phyloP scores from a whole-genome alignment of 208 protist species.

The Acanthamoeba polyphaga region DNA sequence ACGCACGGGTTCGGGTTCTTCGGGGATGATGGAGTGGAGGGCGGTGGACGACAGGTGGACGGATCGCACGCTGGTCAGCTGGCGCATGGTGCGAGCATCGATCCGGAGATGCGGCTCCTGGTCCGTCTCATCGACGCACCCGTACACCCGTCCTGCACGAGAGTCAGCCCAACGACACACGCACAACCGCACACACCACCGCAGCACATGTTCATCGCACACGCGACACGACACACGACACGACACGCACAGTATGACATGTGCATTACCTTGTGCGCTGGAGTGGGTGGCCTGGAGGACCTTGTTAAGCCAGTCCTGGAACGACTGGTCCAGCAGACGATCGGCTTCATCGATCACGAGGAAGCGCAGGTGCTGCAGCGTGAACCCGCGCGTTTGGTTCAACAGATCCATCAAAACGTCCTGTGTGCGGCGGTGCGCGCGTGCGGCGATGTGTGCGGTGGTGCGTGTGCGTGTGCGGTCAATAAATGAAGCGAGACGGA shows the following conservation, averaged over 20 bases:
- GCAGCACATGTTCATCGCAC: no score
- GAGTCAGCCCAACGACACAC: background rate
- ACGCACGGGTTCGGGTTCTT: constrained; percentile 46
- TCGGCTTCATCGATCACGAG: constrained; percentile 93
- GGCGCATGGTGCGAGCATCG: constrained; percentile 28
- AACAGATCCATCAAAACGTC: constrained; percentile 82
- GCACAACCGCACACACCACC: background rate
- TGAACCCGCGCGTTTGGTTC: constrained; percentile 81
- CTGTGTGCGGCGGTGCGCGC: background rate
- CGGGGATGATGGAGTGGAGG: constrained; percentile 39
- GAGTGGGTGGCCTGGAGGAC: constrained; percentile 78
- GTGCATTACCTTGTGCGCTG: background rate
- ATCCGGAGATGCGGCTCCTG: constrained; percentile 37
- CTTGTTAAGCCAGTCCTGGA: constrained; percentile 88
- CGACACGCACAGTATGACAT: background rate
- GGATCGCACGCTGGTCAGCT: constrained; percentile 56
- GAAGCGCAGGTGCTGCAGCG: constrained; percentile 88
- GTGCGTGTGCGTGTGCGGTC: no score
- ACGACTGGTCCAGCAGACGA: constrained; percentile 89
- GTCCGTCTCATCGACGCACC: constrained; percentile 34
- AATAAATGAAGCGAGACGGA: no score
- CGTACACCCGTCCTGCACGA: constrained; percentile 46
- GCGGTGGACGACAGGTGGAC: constrained; percentile 16
- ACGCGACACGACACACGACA: background rate
- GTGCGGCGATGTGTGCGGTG: background rate